A percentile compares a stretch with the other conserved stretches of the same genome.
Conservation (phyloP, 2,329 filamentous ascomycete species). For the Trichoderma arundinaceum region DNA sequence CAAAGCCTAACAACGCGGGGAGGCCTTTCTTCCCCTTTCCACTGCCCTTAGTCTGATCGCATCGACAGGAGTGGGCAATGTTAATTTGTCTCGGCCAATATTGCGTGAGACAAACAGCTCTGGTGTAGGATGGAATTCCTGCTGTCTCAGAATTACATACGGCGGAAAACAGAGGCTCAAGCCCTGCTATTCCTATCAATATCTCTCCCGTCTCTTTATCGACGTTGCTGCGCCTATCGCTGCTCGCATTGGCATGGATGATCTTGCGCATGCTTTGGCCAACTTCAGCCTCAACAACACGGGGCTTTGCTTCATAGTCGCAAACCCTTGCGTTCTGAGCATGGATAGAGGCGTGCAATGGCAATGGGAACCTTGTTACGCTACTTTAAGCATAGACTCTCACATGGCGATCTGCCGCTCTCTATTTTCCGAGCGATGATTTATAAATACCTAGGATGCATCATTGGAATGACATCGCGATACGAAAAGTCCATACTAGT, state of each 20-base stretch:
- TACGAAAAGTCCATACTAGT: background rate
- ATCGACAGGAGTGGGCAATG: background rate
- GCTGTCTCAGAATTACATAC: background rate
- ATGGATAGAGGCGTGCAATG: background rate
- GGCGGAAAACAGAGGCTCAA: background rate
- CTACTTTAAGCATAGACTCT: background rate
- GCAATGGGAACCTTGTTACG: background rate
- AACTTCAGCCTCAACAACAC: background rate
- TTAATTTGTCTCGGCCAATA: conserved; percentile 16
- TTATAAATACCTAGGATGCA: background rate
- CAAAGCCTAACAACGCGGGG: background rate
- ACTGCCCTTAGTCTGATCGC: background rate
- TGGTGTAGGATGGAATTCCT: conserved; percentile 17
- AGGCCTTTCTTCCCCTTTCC: background rate
- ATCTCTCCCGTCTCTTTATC: background rate
- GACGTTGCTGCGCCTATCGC: background rate
- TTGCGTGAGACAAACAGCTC: background rate
- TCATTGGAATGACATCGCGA: conserved; percentile 1
- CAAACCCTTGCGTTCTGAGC: too few species aligned
- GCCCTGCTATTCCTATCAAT: background rate
- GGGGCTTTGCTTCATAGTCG: too few species aligned
- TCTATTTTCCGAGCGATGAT: too few species aligned
- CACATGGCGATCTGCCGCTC: background rate
- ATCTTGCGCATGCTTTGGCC: background rate
- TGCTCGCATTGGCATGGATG: too few species aligned